Base-by-base conservation (phyloP, 176 grass and related monocot species). In the Juncus effusus region DNA sequence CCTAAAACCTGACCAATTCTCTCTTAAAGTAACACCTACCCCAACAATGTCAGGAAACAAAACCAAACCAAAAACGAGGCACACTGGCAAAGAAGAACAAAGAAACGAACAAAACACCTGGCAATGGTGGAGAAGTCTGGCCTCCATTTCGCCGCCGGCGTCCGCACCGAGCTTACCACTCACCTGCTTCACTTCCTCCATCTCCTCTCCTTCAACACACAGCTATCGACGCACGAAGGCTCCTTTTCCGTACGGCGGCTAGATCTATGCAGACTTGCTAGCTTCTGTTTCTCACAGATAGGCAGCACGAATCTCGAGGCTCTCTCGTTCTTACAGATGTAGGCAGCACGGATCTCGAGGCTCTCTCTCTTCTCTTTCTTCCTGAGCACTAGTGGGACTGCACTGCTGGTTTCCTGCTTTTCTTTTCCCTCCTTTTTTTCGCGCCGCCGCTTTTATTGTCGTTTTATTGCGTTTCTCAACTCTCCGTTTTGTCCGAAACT, bases 341-440 rank as follows among this genome's bases (percentile, higher is more conserved):
- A 28, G 19, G 19, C 44, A 42, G n/a, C 51, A 40, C 49, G 38
- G 56, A 51, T 58, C 10, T 58, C 52, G 36, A 70, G 28, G 66
- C 14, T 13, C 7, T 13, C 13, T 11, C 49, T 54, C 13, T 12
- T 64, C 11, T 16, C 12, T 64, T 38, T 13, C 42, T 67, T 16
- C 16, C 16, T 35, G 14, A 36, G 7, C 12, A 56, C 66, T 53
- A 16, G 4, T 55, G 45, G 36, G 14, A 54, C 49, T 69, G 50
- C 3, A 36, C 44, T 52, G 14, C 13, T 28, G 44, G 9, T 47
- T 47, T 47, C 44, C 44, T 47, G 44, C 44, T 47, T 47, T 28
- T 8, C 2, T 12, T 71, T 59, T 71, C 53, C 54, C 67, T 71
- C 66, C 66, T n/a, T 69, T 69, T 69, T 55, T 71, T 55, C 67